A percentile compares a stretch with the other conserved stretches of the same genome.
Evolutionary conservation across 2,329 filamentous ascomycete species (phyloP).

Genomic region (Arthroderma sp.): DNA sequence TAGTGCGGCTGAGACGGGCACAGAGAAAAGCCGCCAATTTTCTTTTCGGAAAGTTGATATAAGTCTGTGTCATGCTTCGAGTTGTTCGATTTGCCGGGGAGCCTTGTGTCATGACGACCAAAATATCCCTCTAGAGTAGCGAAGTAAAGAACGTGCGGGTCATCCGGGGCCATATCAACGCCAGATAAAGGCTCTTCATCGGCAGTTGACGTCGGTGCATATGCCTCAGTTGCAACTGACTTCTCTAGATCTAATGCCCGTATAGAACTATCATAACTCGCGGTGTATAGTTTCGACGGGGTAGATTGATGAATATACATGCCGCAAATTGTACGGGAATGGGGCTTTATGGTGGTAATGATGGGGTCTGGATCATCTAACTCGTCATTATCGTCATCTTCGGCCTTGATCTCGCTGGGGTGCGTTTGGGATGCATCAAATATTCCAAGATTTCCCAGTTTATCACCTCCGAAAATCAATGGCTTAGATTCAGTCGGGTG

Average conservation of each 20-base stretch:
- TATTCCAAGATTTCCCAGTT: constrained; percentile 77
- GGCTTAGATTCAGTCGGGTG: constrained; percentile 79
- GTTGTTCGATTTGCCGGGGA: constrained; percentile 35
- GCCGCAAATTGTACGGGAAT: constrained; percentile 74
- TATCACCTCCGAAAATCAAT: constrained; percentile 85
- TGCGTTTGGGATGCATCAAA: constrained; percentile 71
- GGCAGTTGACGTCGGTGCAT: constrained; percentile 54
- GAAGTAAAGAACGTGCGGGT: constrained; percentile 68
- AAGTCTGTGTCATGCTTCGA: constrained; percentile 36
- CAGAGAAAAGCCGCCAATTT: constrained; percentile 86
- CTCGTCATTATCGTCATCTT: constrained; percentile 56
- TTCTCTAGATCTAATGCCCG: constrained; percentile 73
- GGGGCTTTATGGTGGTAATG: constrained; percentile 83
- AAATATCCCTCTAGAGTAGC: constrained; percentile 72
- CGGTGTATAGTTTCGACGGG: constrained; percentile 62
- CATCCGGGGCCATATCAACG: constrained; percentile 59
- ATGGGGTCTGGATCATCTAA: constrained; percentile 54
- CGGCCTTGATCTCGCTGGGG: constrained; percentile 26
- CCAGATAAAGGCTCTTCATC: constrained; percentile 72
- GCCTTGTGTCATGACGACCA: constrained; percentile 66
- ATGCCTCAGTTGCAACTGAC: constrained; percentile 66
- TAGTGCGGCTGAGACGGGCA: constrained; percentile 70
- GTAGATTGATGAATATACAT: constrained; percentile 67
- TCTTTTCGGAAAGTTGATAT: constrained; percentile 74
- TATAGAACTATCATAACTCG: constrained; percentile 88